Base-by-base conservation (phyloP, 441 rosid species). In the Biscutella laevigata region DNA sequence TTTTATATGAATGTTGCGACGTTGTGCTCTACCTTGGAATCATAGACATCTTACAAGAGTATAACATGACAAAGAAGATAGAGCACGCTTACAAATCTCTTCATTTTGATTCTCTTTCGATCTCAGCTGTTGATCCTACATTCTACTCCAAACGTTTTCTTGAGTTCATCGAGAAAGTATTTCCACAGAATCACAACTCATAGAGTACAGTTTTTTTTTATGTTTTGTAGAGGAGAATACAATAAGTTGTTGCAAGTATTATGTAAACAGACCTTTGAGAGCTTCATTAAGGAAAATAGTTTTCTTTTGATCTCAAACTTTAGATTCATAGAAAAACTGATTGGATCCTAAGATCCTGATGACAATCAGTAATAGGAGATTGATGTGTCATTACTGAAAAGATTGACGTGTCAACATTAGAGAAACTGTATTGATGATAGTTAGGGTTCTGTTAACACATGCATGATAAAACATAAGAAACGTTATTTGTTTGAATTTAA, bases 21-120 rank as follows among this genome's bases (percentile, higher is more conserved):
- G 99, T 88, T 0, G 97, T 92, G 49, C 79, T 92, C 1, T 92
- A 92, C 75, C 71, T 92, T 19, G 97, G 97, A 5, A 81, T 88
- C 39, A 92, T 92, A 30, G 99, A 92, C 61, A 92, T 86, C 36
- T 55, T 92, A 55, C 95, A 92, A 67, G 99, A 86, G 34, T 92
- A 88, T 65, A 92, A 92, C 78, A 79, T 81, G 82, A 64, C 68
- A 39, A 88, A 92, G 88, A 92, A 73, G 81, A 78, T 88, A 5
- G 99, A 92, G 42, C 99, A 82, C 11, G 88, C 95, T 16, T 92
- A 83, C 80, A 92, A 92, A 56, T 86, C 97, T 59, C 66, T 86
- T 44, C 97, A 92, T 33, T 92, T 84, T 16, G 94, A 92, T 75
- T 84, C 94, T 47, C 12, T 78, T 28, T 88, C 88, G 20, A 86